Conservation (phyloP, 1,139 yeast species). For the Yamadazyma songkhlaensis region DNA sequence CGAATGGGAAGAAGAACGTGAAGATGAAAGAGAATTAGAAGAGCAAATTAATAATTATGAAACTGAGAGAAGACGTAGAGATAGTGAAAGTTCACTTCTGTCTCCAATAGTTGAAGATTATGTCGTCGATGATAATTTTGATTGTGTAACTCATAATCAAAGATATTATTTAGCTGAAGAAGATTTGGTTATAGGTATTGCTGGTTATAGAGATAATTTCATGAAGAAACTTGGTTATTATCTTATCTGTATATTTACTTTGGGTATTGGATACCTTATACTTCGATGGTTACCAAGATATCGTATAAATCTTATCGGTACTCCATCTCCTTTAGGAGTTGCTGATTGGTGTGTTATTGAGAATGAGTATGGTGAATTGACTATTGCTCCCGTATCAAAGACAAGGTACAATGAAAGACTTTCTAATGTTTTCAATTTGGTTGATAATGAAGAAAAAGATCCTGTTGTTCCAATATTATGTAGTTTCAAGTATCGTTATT, state of each 20-base stretch:
- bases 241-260: constrained; percentile 52
- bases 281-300: constrained; percentile 85
- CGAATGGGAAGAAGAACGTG: constrained; percentile 4
- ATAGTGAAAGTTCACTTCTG: constrained; percentile 24
- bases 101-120: constrained; percentile 15
- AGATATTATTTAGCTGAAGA: constrained; percentile 93
- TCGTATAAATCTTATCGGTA: constrained; percentile 67
- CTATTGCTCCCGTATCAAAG: constrained; percentile 53
- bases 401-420: constrained; percentile 67
- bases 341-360: constrained; percentile 95
- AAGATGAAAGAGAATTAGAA: constrained; percentile 5
- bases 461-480: constrained; percentile 71
- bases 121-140: constrained; percentile 33
- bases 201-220: constrained; percentile 69
- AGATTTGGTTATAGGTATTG: constrained; percentile 89
- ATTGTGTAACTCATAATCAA: constrained; percentile 53
- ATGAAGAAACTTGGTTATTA: constrained; percentile 49
- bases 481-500: constrained; percentile 76
- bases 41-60: constrained; percentile 25
- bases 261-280: constrained; percentile 71
- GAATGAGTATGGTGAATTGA: constrained; percentile 87
- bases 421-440: constrained; percentile 57
- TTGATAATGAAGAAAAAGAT: constrained; percentile 35
- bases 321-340: constrained; percentile 63
- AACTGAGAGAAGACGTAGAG: constrained; percentile 35